phyloP scores from a whole-genome alignment of 179 eudicot species.

The Camellia oleifera region DNA sequence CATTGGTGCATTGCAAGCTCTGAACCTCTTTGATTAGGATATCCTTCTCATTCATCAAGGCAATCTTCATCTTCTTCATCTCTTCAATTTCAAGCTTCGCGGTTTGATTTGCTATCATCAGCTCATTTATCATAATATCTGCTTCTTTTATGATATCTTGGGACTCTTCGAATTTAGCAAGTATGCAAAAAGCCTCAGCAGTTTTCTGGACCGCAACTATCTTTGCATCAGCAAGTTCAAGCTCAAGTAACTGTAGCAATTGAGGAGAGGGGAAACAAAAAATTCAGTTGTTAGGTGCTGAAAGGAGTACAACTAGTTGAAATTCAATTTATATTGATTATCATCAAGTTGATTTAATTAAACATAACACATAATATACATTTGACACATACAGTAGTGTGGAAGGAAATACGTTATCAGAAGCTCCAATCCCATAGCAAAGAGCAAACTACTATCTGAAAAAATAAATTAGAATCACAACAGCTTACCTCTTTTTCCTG shows the following conservation, averaged over 20 bases:
- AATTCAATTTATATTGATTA: conserved; percentile 8
- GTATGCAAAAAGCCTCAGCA: conserved; percentile 72
- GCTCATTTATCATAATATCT: conserved; percentile 79
- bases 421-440: conserved; percentile 2
- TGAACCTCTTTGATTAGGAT: conserved; percentile 43
- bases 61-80: conserved; percentile 39
- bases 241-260: conserved; percentile 54
- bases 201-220: conserved; percentile 60
- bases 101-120: conserved; percentile 79
- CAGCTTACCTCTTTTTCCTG: conserved; percentile 60
- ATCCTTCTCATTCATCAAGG: conserved; percentile 43
- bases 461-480: neutral
- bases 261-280: neutral
- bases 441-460: neutral
- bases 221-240: conserved; percentile 69
- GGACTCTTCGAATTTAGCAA: conserved; percentile 76
- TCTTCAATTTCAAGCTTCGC: conserved; percentile 63
- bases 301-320: neutral
- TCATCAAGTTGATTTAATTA: neutral
- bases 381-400: neutral
- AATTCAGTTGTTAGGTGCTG: neutral
- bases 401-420: neutral
- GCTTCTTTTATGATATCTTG: conserved; percentile 91
- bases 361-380: neutral
- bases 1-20: conserved; percentile 41